Conservation (phyloP, 441 rosid species). For the Euphorbia corollata region DNA sequence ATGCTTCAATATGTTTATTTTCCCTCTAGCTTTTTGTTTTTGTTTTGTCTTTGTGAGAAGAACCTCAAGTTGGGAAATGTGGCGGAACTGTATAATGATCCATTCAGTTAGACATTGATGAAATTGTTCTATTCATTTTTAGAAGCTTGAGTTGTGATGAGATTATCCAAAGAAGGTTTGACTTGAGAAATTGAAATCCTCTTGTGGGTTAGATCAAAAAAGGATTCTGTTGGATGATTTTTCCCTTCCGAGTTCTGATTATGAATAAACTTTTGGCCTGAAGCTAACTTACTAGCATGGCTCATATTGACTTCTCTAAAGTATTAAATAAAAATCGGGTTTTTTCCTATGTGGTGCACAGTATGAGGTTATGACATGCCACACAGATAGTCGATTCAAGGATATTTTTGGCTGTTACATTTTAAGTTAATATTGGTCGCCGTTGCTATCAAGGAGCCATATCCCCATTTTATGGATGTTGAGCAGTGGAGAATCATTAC, state of each 20-base stretch:
- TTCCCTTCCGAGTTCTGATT: background rate
- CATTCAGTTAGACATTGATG: background rate
- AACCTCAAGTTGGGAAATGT: background rate
- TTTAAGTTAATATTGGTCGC: background rate
- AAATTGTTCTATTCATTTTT: background rate
- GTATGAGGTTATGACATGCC: background rate
- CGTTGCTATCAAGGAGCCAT: background rate
- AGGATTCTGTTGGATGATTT: background rate
- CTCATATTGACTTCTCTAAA: background rate
- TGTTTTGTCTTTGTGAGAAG: background rate
- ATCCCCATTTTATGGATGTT: background rate
- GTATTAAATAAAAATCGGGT: background rate
- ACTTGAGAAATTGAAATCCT: background rate
- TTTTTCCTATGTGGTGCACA: background rate
- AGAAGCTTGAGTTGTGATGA: background rate
- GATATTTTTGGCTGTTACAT: background rate
- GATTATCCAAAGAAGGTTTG: background rate
- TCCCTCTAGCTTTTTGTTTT: background rate
- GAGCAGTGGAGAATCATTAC: conserved; percentile 3
- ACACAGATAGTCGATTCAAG: background rate
- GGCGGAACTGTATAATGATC: background rate
- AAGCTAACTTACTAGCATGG: background rate
- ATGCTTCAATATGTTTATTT: background rate
- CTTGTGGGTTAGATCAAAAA: conserved; percentile 3
- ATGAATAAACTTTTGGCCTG: background rate